These are phyloP conservation scores for Phoma herbarum DNA, from an alignment of 2,329 filamentous ascomycete genomes.

Conservation along the genomic window DNA sequence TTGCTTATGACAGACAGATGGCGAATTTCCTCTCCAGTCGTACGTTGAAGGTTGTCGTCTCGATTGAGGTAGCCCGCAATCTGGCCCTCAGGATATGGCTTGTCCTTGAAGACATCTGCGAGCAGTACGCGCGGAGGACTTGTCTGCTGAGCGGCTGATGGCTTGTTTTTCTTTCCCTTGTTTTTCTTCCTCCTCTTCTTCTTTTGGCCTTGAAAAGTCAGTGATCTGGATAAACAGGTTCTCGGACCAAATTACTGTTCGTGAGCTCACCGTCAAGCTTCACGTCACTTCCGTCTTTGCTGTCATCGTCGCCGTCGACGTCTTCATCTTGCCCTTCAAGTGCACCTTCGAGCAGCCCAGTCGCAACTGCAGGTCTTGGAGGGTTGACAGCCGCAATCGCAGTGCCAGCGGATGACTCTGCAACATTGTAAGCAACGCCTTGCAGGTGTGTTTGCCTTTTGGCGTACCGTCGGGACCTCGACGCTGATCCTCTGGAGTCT, in stretches of 20 bases:
- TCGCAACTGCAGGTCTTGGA: conserved; percentile 47
- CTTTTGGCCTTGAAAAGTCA: conserved; percentile 63
- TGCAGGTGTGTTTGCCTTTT: neutral
- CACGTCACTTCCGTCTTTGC: conserved; percentile 47
- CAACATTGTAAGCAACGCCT: conserved; percentile 28
- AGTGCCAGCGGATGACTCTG: conserved; percentile 38
- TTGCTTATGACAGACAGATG: conserved; percentile 70
- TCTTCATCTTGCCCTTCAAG: conserved; percentile 58
- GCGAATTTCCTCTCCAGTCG: conserved; percentile 82
- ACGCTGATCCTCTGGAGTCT: conserved; percentile 50
- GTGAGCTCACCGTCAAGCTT: conserved; percentile 35
- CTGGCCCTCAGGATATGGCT: conserved; percentile 76
- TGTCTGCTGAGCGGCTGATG: conserved; percentile 66
- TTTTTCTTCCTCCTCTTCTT: conserved; percentile 74
- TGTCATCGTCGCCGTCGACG: conserved; percentile 60
- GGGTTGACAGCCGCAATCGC: conserved; percentile 39
- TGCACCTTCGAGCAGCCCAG: conserved; percentile 45
- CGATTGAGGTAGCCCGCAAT: conserved; percentile 71
- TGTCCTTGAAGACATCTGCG: conserved; percentile 73
- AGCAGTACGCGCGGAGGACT: conserved; percentile 76
- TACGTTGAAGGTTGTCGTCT: conserved; percentile 78
- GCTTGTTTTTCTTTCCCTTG: conserved; percentile 76
- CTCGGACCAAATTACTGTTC: conserved; percentile 11
- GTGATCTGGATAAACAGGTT: neutral
- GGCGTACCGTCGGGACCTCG: conserved; percentile 44